A percentile compares a stretch with the other conserved stretches of the same genome.
Conservation (phyloP, 805 yeast genomes). For the Starmerella tilneyi region DNA sequence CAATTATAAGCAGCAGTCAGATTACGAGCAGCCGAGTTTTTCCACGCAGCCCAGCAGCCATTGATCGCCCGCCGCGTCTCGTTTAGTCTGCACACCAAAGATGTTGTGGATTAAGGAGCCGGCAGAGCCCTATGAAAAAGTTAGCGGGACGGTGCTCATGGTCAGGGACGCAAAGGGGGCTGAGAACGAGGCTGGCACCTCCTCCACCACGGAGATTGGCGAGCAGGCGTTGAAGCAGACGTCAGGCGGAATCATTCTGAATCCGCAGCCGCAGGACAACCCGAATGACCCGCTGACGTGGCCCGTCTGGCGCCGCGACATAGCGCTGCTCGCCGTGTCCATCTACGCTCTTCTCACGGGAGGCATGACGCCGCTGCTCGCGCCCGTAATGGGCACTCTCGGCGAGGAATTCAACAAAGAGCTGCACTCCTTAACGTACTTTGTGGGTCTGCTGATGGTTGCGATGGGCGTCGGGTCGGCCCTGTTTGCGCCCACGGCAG, state of each 20-base stretch:
- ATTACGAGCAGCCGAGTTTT: not conserved
- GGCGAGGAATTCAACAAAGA: conserved; percentile 37
- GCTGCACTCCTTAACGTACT: conserved; percentile 38
- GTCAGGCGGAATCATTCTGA: conserved; percentile 40
- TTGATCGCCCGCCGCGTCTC: not conserved
- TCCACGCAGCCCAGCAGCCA: not conserved
- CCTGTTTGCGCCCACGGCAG: conserved; percentile 48
- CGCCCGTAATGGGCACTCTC: conserved; percentile 43
- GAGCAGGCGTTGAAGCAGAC: conserved; percentile 36
- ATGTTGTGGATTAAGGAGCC: conserved; percentile 39
- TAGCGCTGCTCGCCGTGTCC: conserved; percentile 44
- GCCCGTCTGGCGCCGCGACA: conserved; percentile 51
- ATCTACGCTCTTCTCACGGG: conserved; percentile 51
- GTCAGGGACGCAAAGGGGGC: conserved; percentile 18
- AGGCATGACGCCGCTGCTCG: conserved; percentile 51
- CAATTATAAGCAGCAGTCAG: too few relatives aligned
- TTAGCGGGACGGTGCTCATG: conserved; percentile 45
- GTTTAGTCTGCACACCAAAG: too few relatives aligned
- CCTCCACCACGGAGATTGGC: not conserved
- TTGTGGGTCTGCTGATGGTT: conserved; percentile 52
- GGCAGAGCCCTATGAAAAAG: conserved; percentile 28
- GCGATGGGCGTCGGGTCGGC: conserved; percentile 51
- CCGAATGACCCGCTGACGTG: conserved; percentile 60
- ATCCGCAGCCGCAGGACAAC: conserved; percentile 53
- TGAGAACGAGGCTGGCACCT: not conserved